Evolutionary conservation across 1,284 basidiomycete genomes (phyloP).

Genomic region (Uromyces viciae-fabae): DNA sequence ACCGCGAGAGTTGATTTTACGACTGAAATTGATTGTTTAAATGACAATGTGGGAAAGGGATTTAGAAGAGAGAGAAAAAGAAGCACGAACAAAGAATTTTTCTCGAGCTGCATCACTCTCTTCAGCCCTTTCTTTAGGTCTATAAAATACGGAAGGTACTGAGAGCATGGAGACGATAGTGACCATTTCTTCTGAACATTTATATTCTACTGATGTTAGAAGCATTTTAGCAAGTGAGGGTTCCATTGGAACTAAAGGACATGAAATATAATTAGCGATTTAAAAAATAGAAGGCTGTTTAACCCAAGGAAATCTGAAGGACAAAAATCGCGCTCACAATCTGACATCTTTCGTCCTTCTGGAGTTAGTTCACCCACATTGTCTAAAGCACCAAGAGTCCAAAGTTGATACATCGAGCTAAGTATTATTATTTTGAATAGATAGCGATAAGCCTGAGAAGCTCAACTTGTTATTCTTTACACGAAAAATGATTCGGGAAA

Average conservation of each 20-base stretch:
- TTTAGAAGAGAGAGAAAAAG: neutral
- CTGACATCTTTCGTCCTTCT: constrained; percentile 91
- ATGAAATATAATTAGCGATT: neutral
- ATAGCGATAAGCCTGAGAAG: constrained; percentile 64
- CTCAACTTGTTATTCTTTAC: neutral
- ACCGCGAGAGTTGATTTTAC: no score
- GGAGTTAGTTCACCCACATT: constrained; percentile 94
- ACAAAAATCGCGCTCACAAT: constrained; percentile 59
- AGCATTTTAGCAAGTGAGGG: constrained; percentile 98
- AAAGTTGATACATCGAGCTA: constrained; percentile 98
- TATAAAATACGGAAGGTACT: constrained; percentile 92
- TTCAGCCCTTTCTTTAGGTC: constrained; percentile 90
- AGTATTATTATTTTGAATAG: no score
- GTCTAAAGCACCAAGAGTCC: constrained; percentile 95
- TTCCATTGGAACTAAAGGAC: constrained; percentile 58
- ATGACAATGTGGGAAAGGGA: neutral
- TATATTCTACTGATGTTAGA: constrained; percentile 87
- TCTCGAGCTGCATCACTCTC: constrained; percentile 94
- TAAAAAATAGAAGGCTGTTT: no score
- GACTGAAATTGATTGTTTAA: neutral
- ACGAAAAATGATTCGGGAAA: neutral
- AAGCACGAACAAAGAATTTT: constrained; percentile 73
- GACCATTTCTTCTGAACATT: constrained; percentile 89
- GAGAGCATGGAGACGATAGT: constrained; percentile 99
- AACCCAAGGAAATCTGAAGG: no score